Conservation (phyloP, 352 stramenopile genomes). For the Pythium aristosporum region DNA sequence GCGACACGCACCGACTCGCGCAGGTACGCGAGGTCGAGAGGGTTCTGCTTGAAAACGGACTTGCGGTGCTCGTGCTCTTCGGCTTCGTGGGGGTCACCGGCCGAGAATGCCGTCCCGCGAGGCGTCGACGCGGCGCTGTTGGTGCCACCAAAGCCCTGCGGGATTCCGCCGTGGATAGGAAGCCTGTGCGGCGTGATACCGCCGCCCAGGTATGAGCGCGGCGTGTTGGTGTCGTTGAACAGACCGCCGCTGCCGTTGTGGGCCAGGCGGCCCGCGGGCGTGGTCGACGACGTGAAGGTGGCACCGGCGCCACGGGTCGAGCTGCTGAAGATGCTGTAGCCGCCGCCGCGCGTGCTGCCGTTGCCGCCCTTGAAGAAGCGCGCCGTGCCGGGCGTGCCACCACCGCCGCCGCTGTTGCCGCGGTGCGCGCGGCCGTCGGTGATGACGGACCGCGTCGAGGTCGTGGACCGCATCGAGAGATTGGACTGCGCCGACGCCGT, state of each 20-base stretch:
- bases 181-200: conserved; percentile 48
- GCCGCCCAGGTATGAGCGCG: conserved; percentile 74
- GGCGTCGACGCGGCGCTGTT: conserved; percentile 4
- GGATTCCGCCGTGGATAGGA: background rate
- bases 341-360: background rate
- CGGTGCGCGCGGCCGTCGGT: conserved; percentile 35
- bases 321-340: conserved; percentile 25
- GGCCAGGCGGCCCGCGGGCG: conserved; percentile 22
- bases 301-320: conserved; percentile 9
- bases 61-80: conserved; percentile 51
- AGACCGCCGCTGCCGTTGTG: conserved; percentile 27
- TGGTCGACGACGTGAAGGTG: conserved; percentile 12
- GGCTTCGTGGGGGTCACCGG: background rate
- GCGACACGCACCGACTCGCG: conserved; percentile 44
- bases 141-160: conserved; percentile 6
- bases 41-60: conserved; percentile 66
- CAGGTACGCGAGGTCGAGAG: conserved; percentile 68
- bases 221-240: conserved; percentile 64
- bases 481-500: conserved; percentile 74
- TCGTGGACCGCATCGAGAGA: conserved; percentile 73
- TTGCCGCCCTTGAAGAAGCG: conserved; percentile 29
- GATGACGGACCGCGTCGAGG: conserved; percentile 60
- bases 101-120: conserved; percentile 8
- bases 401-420: conserved; percentile 1
- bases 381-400: conserved; percentile 17